Evolutionary conservation across 371 early-diverging fungal genomes (phyloP).

Genomic region (Syncephalastrum sp.): DNA sequence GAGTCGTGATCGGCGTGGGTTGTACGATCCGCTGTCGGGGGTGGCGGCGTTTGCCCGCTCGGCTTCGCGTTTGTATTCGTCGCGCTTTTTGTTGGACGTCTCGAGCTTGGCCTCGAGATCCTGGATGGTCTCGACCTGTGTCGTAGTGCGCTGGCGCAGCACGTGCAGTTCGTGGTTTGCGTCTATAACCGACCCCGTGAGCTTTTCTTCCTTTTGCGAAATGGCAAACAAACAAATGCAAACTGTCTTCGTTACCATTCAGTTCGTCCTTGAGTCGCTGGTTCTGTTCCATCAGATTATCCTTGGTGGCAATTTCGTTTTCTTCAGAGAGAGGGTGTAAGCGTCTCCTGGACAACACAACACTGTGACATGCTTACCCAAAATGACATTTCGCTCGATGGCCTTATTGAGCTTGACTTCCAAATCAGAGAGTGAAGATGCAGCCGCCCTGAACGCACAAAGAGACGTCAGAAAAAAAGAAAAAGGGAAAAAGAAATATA

Average conservation of each 20-base stretch:
- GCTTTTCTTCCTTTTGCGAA: neutral
- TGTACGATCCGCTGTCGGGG: slow-evolving; percentile 40
- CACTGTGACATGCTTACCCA: slow-evolving; percentile 25
- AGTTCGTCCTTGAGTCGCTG: slow-evolving; percentile 82
- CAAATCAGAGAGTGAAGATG: slow-evolving; percentile 69
- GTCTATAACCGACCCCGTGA: slow-evolving; percentile 28
- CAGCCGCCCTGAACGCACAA: slow-evolving; percentile 51
- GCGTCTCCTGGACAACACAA: neutral
- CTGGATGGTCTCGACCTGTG: slow-evolving; percentile 30
- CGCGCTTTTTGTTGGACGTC: slow-evolving; percentile 28
- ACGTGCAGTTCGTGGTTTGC: slow-evolving; percentile 58
- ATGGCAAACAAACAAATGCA: neutral
- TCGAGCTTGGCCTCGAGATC: slow-evolving; percentile 41
- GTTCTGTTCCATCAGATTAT: slow-evolving; percentile 66
- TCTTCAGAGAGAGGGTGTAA: slow-evolving; percentile 17
- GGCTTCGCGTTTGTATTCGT: slow-evolving; percentile 10
- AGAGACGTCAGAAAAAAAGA: neutral
- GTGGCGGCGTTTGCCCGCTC: slow-evolving; percentile 16
- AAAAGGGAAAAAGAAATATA: slow-evolving; percentile 1
- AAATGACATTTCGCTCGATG: slow-evolving; percentile 65
- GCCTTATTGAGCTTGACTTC: slow-evolving; percentile 71
- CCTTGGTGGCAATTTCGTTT: slow-evolving; percentile 68
- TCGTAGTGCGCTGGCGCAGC: slow-evolving; percentile 45
- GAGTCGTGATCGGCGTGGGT: slow-evolving; percentile 37
- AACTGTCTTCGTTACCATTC: slow-evolving; percentile 40